Conservation (phyloP, 805 yeast species). For the Starmerella tilneyi region DNA sequence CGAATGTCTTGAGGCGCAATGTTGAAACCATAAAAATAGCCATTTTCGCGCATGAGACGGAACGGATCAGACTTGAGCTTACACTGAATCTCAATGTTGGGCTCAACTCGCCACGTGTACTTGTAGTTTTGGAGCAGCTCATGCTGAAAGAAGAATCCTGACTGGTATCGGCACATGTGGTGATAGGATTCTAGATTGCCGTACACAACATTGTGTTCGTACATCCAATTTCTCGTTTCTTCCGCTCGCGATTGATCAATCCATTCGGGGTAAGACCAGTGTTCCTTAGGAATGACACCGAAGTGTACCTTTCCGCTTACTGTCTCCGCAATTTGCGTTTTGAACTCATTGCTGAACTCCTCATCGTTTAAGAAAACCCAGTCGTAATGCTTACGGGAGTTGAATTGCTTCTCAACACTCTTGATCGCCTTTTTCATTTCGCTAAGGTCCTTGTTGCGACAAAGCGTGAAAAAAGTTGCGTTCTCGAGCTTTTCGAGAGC, state of each 20-base stretch:
- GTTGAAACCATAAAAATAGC: constrained; percentile 57
- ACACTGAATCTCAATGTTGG: constrained; percentile 52
- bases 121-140: constrained; percentile 48
- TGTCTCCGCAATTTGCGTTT: constrained; percentile 37
- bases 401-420: constrained; percentile 57
- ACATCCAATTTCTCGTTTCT: constrained; percentile 38
- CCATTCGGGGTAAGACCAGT: constrained; percentile 62
- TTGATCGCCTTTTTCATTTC: constrained; percentile 49
- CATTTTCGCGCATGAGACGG: constrained; percentile 43
- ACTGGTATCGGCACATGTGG: constrained; percentile 73
- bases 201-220: constrained; percentile 40
- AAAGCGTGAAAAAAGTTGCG: constrained; percentile 53
- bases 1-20: constrained; percentile 53
- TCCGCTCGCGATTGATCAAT: constrained; percentile 47
- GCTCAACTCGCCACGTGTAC: constrained; percentile 72
- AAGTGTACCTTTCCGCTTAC: constrained; percentile 55
- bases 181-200: constrained; percentile 54
- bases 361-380: constrained; percentile 72
- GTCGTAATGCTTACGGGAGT: constrained; percentile 52
- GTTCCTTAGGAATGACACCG: constrained; percentile 50
- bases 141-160: constrained; percentile 62
- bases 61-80: constrained; percentile 57
- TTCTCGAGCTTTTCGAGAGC: constrained; percentile 22
- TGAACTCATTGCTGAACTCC: constrained; percentile 50
- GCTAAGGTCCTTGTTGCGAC: constrained; percentile 56